phyloP scores from a whole-genome alignment of 2,329 filamentous ascomycete genomes.

The Pyrenophora seminiperda region DNA sequence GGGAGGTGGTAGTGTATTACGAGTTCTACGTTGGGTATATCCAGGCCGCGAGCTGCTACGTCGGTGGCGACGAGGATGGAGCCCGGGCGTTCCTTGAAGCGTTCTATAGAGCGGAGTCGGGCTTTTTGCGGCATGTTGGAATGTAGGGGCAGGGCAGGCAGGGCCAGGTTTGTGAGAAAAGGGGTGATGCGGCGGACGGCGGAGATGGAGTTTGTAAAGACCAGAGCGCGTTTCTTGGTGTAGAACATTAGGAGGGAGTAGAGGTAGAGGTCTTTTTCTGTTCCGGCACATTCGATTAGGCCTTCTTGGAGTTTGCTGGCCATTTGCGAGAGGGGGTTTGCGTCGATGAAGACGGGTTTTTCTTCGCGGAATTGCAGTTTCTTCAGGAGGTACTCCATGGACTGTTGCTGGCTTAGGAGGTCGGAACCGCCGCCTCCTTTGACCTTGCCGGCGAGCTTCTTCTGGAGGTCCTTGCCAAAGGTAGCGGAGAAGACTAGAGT shows the following conservation, averaged over 20 bases:
- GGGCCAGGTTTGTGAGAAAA: conserved; percentile 78
- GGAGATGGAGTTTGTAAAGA: conserved; percentile 96
- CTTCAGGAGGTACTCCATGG: conserved; percentile 89
- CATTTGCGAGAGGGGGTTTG: conserved; percentile 89
- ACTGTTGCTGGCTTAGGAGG: conserved; percentile 74
- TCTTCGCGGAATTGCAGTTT: conserved; percentile 86
- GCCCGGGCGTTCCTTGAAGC: conserved; percentile 70
- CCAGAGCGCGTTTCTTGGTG: conserved; percentile 76
- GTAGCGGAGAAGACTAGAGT: conserved; percentile 97
- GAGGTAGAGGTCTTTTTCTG: conserved; percentile 96
- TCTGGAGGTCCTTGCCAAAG: conserved; percentile 87
- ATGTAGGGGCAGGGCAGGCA: conserved; percentile 79
- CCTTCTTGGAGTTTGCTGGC: conserved; percentile 84
- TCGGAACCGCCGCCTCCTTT: conserved; percentile 62
- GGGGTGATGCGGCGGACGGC: conserved; percentile 85
- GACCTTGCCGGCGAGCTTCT: conserved; percentile 74
- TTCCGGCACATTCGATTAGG: conserved; percentile 86
- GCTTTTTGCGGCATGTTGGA: conserved; percentile 97
- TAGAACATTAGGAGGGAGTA: conserved; percentile 87
- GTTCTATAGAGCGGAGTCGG: conserved; percentile 87
- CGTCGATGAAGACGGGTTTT: conserved; percentile 87
- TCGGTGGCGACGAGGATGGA: conserved; percentile 89
- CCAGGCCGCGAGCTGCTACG: conserved; percentile 89
- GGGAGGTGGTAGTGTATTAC: conserved; percentile 96
- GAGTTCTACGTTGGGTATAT: conserved; percentile 87